phyloP scores from a whole-genome alignment of 2,329 filamentous ascomycete species.

The Scedosporium boydii region DNA sequence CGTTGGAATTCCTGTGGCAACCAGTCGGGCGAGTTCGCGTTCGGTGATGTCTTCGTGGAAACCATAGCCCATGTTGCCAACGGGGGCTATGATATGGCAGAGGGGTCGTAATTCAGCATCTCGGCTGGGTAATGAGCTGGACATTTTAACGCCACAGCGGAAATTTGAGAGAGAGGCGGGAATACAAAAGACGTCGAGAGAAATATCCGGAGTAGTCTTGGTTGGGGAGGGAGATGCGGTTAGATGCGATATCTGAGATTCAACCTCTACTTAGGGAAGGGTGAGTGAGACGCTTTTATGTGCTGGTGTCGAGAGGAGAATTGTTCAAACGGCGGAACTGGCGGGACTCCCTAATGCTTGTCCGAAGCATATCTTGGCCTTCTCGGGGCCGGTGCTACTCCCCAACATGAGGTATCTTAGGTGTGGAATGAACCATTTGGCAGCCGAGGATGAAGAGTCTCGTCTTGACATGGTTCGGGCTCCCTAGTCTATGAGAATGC shows the following conservation, averaged over 20 bases:
- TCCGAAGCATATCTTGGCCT: no score
- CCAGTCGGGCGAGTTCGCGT: conserved; percentile 15
- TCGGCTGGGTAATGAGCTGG: not conserved
- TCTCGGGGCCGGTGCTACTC: no score
- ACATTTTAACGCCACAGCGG: not conserved
- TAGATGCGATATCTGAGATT: no score
- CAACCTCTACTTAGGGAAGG: no score
- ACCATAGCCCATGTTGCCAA: conserved; percentile 41
- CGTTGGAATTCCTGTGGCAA: conserved; percentile 18
- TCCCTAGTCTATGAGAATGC: not conserved
- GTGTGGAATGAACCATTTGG: not conserved
- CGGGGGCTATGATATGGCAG: conserved; percentile 33
- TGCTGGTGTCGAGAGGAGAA: no score
- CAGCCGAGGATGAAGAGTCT: not conserved
- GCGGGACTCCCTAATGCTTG: no score
- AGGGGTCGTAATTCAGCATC: conserved; percentile 7
- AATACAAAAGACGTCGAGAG: no score
- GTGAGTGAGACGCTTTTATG: no score
- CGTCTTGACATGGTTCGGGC: not conserved
- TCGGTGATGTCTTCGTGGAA: conserved; percentile 23
- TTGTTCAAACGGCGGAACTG: no score
- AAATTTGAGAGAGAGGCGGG: not conserved
- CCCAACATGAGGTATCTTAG: not conserved
- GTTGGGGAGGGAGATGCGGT: no score
- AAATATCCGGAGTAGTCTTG: no score